phyloP scores from a whole-genome alignment of 2,329 filamentous ascomycete genomes.

The Colletotrichum sp. region DNA sequence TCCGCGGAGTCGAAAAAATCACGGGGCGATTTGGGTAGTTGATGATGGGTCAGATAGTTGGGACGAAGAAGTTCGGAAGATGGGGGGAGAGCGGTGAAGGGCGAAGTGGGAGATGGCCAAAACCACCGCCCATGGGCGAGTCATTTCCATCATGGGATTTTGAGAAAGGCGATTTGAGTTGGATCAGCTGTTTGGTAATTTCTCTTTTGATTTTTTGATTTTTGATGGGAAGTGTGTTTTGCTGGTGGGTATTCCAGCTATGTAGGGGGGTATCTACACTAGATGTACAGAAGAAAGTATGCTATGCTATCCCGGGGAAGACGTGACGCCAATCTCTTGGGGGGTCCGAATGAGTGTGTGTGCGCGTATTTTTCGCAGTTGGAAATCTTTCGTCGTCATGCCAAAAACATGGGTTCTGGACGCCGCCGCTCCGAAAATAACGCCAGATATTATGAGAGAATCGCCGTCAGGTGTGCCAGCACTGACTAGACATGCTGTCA shows the following conservation, averaged over 20 bases:
- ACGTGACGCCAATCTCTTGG: background rate
- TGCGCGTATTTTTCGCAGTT: background rate
- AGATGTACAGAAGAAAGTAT: background rate
- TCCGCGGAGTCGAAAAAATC: background rate
- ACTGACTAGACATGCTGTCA: background rate
- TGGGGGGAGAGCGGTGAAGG: background rate
- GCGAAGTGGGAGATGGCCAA: background rate
- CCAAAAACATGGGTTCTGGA: background rate
- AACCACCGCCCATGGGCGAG: background rate
- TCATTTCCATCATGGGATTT: background rate
- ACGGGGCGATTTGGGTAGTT: background rate
- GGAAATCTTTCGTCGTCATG: background rate
- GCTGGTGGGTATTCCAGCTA: background rate
- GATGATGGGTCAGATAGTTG: background rate
- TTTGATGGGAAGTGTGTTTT: background rate
- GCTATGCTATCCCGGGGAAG: background rate
- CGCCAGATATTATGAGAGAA: background rate
- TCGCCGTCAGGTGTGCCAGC: background rate
- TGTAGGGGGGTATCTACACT: conserved; percentile 1
- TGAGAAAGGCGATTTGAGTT: background rate
- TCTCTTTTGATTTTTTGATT: background rate
- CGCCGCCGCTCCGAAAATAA: background rate
- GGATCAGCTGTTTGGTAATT: background rate
- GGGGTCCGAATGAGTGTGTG: background rate
- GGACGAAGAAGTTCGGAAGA: background rate